Evolutionary conservation across 169 alveolate genomes (phyloP), one percentile per base, ranked within the genome.

Genomic region (Plasmodium yoelii): DNA sequence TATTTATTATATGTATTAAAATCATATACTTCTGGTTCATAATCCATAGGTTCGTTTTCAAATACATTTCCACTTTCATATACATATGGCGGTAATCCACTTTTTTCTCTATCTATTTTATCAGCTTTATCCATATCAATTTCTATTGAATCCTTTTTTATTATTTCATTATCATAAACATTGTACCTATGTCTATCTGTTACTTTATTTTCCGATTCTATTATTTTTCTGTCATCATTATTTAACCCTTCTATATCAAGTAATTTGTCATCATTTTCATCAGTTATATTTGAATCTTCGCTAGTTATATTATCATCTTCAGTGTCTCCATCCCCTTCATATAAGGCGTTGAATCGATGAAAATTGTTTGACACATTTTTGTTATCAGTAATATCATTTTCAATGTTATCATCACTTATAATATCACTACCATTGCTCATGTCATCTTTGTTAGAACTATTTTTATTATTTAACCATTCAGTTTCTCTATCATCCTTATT

Each of bases 11-110:
- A 84, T 53, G 73, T 84, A 84, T 68, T 86, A 70, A 84, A 84
- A 84, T 84, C 91, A 53, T 84, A 84, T 57, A 84, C 74, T 47
- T 84, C 91, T 44, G 91, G 91, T 59, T 84, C 87, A 84, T 84
- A 84, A 24, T 84, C 51, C 70, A 69, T 53, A 19, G 74, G 2
- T 47, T 57, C 69, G 5, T 73, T 87, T 56, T 69, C 91, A 63
- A 69, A 84, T 55, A 53, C 59, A 34, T 68, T 84, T 57, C 72
- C 73, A 39, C 91, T 65, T 47, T 84, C 57, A 65, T 84, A 84
- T 49, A 84, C 70, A 63, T 57, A 84, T 68, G 91, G 91, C 12
- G 91, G 91, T 12, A 84, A 51, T 64, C 70, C 72, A 22, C 61
- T 22, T 51, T 69, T 28, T 69, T 59, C 42, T 51, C 87, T 68